Conservation (phyloP, 2,329 filamentous ascomycete species). For the Neopestalotiopsis sp. region DNA sequence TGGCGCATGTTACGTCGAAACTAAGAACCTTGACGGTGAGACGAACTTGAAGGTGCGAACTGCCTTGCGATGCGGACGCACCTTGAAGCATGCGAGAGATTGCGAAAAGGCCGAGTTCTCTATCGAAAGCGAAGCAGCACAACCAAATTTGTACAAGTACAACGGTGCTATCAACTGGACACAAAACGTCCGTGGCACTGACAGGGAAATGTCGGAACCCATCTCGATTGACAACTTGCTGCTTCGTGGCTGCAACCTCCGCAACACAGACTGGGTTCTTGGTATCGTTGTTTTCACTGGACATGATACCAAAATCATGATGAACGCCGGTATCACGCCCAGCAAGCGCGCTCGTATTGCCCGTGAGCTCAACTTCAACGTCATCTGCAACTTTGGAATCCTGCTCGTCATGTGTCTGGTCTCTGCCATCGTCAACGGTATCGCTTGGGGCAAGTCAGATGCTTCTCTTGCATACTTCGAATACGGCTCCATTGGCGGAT, state of each 20-base stretch:
- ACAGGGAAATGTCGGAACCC: constrained; percentile 85
- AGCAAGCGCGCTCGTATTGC: constrained; percentile 92
- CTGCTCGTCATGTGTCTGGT: constrained; percentile 89
- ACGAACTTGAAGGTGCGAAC: constrained; percentile 96
- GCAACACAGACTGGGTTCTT: constrained; percentile 95
- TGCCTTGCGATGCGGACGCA: constrained; percentile 82
- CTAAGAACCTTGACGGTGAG: constrained; percentile 96
- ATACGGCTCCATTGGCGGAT: constrained; percentile 79
- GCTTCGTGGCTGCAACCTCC: constrained; percentile 88
- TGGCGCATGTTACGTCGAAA: constrained; percentile 96
- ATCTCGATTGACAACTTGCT: constrained; percentile 95
- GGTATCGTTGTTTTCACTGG: constrained; percentile 94
- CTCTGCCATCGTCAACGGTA: constrained; percentile 82
- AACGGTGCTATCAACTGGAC: constrained; percentile 88
- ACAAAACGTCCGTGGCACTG: constrained; percentile 69
- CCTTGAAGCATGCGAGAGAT: constrained; percentile 86
- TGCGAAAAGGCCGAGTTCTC: constrained; percentile 88
- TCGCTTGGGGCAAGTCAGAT: constrained; percentile 76
- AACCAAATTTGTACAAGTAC: constrained; percentile 95
- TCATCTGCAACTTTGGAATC: constrained; percentile 94
- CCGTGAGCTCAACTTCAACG: constrained; percentile 94
- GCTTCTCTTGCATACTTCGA: constrained; percentile 85
- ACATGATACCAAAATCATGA: constrained; percentile 98
- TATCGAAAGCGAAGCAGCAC: constrained; percentile 88
- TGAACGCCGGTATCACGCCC: constrained; percentile 94